Evolutionary conservation across 805 yeast genomes (phyloP), one percentile per base, ranked within the genome.

Genomic region (Ogataea philodendri): DNA sequence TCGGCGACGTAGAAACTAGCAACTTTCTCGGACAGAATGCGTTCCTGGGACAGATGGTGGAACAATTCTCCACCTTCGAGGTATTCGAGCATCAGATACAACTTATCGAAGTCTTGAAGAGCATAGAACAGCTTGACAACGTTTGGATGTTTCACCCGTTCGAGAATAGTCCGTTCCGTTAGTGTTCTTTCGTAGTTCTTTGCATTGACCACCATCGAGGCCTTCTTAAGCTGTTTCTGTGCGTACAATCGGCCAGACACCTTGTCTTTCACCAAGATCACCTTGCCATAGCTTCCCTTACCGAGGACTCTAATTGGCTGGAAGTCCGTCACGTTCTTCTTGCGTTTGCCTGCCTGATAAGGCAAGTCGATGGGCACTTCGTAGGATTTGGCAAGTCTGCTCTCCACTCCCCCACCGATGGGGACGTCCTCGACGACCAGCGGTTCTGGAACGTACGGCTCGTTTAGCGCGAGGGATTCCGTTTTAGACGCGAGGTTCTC

Each of bases 51-150:
- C 44, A 79, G 57, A 55, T 80, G 85, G 38, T 74, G 76, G 52
- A 74, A 87, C 22, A 87, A 59, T 56, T 87, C 96, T 15, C 96
- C 96, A 6, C 96, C 96, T 34, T 85, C 89, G 11, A 89, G 77
- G 54, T 83, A 87, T 55, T 87, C 94, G 30, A 87, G 59, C 19
- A 85, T 68, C 28, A 87, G 55, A 53, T 87, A 88, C 22, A 88
- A 73, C 54, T 83, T 84, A 35, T 78, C 73, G 37, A 72, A 64
- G 52, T 88, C 96, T 59, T 88, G 96, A 43, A 87, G 72, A 0
- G 96, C 89, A 51, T 84, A 87, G 53, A 73, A 85, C 15, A 87
- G 65, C 55, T 81, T 81, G 15, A 86, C 95, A 41, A 87, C 84
- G 51, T 81, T 83, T 1, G 88, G 87, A 58, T 86, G 95, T 28